Evolutionary conservation across 306 rosid species (phyloP), one percentile per base, ranked within the genome.

Genomic region (Rosa lucieae): DNA sequence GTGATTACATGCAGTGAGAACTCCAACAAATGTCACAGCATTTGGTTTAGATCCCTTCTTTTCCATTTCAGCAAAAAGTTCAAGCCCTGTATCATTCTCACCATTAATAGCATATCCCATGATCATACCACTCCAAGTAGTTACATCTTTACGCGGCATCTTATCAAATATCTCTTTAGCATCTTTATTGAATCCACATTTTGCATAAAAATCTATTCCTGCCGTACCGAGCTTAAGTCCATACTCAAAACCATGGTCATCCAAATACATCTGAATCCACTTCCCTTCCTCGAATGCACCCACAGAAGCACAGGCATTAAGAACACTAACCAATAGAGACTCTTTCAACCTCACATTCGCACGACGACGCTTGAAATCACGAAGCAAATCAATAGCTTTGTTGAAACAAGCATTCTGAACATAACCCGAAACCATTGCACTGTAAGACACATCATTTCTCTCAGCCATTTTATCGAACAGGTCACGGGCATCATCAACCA

Each of bases 1-100:
- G 70, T 88, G 88, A 78, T 88, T 88, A 72, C 94, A 90, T 44
- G 94, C 90, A 14, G 82, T 81, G 11, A 90, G 92, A 81, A 78
- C 87, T 4, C 88, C 92, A 78, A 90, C 26, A 67, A 88, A 86
- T 32, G 94, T 85, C 46, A 86, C 84, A 4, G 77, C 84, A 76
- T 90, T 88, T 15, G 94, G 90, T 39, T 77, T 77, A 14, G 88
- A 92, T 55, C 94, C 94, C 63, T 82, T 70, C 78, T 61, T 77
- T 74, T 88, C 90, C 94, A 90, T 90, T 72, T 72, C 56, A 3
- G 67, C 15, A 43, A 88, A 88, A 47, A 88, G 74, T 17, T 86
- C 86, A 29, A 90, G 84, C 0, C 85, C 91, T 82, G 5, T 79
- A 10, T 49, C 26, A 59, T 80, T 87, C 61, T 72, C 78, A 8